Conservation (phyloP, 768 basidiomycete genomes). For the Boletus speciosus region DNA sequence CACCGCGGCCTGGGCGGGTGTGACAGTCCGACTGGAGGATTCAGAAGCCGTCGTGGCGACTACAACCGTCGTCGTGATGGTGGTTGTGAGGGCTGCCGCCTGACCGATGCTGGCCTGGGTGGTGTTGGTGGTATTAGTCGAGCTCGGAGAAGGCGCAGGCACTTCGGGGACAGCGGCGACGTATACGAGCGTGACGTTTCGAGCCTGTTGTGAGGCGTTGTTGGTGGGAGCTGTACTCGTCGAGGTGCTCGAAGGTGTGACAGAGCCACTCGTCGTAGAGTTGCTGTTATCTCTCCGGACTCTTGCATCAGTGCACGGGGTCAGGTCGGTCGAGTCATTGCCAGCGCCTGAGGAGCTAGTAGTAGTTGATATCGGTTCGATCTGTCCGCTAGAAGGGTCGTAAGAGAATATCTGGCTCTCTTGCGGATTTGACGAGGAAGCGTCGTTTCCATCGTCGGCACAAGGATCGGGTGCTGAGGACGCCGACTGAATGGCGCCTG, state of each 20-base stretch:
- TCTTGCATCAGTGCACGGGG: slow-evolving; percentile 4
- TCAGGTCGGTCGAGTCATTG: neutral
- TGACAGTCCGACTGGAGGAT: neutral
- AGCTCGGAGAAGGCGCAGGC: slow-evolving; percentile 7
- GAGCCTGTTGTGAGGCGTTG: slow-evolving; percentile 11
- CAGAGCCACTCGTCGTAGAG: slow-evolving; percentile 7
- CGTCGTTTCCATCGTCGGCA: neutral
- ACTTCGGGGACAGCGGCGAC: slow-evolving; percentile 37
- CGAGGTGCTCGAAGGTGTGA: slow-evolving; percentile 15
- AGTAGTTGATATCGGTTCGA: slow-evolving; percentile 52
- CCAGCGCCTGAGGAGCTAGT: slow-evolving; percentile 25
- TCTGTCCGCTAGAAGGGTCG: slow-evolving; percentile 41
- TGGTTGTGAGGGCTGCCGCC: slow-evolving; percentile 20
- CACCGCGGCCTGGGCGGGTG: slow-evolving; percentile 15
- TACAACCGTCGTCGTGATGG: slow-evolving; percentile 25
- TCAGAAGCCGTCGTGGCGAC: slow-evolving; percentile 6
- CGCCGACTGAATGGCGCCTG: slow-evolving; percentile 28
- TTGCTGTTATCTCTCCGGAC: slow-evolving; percentile 13
- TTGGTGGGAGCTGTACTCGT: slow-evolving; percentile 12
- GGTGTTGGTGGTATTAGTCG: neutral
- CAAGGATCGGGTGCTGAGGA: slow-evolving; percentile 9
- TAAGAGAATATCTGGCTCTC: slow-evolving; percentile 61
- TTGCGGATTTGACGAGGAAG: slow-evolving; percentile 20
- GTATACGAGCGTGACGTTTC: slow-evolving; percentile 54
- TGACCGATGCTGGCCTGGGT: neutral